A percentile compares a stretch with the other conserved stretches of the same genome.
Conservation (phyloP, 176 grass and related monocot genomes). For the Elaeis guineensis region DNA sequence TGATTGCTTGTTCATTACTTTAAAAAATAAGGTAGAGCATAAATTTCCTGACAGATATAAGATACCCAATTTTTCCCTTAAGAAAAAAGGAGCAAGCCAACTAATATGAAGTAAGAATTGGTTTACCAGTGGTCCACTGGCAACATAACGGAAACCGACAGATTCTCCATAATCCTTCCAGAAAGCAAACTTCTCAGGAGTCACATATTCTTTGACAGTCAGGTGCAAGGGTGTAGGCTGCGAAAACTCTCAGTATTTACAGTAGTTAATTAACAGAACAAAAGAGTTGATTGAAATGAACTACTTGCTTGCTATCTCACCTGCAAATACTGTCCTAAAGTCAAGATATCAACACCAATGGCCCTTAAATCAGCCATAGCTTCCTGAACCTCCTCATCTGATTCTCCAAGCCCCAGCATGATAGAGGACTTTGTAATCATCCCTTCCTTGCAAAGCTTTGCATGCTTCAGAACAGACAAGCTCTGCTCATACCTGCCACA, state of each 20-base stretch:
- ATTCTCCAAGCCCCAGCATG: slow-evolving; percentile 92
- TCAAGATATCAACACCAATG: slow-evolving; percentile 79
- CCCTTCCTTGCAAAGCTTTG: slow-evolving; percentile 52
- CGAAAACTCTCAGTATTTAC: slow-evolving; percentile 11
- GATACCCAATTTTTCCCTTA: too few relatives aligned
- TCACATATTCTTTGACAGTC: slow-evolving; percentile 83
- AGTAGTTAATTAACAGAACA: not conserved
- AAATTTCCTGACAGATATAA: too few relatives aligned
- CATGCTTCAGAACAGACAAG: slow-evolving; percentile 68
- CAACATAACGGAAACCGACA: slow-evolving; percentile 69
- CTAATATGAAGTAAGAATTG: not conserved
- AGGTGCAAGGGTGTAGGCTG: slow-evolving; percentile 86
- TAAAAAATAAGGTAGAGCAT: too few relatives aligned
- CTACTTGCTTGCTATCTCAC: slow-evolving; percentile 21
- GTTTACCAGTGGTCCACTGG: slow-evolving; percentile 89
- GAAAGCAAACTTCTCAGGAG: slow-evolving; percentile 78
- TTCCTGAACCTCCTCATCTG: slow-evolving; percentile 64
- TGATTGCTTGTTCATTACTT: too few relatives aligned
- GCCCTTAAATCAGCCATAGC: slow-evolving; percentile 68
- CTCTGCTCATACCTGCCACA: slow-evolving; percentile 60
- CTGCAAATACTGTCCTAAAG: slow-evolving; percentile 89
- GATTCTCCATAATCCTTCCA: slow-evolving; percentile 96
- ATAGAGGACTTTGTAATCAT: slow-evolving; percentile 88
- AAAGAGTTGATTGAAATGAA: not conserved
- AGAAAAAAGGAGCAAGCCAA: not conserved